Base-by-base conservation (phyloP, 2,329 filamentous ascomycete species). In the Leptosphaerulina australis region DNA sequence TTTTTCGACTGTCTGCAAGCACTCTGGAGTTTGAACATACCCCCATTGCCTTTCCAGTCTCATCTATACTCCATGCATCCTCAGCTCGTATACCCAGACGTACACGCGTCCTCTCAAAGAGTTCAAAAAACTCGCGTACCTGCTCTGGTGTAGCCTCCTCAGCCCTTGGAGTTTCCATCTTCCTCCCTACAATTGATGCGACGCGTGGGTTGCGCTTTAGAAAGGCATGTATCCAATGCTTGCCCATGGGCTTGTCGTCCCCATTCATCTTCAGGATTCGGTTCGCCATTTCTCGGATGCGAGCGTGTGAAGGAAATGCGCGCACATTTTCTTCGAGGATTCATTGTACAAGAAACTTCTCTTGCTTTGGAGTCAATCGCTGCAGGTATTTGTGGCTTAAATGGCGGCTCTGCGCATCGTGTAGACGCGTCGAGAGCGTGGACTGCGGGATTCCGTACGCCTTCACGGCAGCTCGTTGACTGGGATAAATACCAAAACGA, bases 321-420 rank as follows among this genome's bases (percentile, higher is more conserved):
- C 49, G 40, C 36, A 24, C 38, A 25, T 60, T 48, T 34, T 60
- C 47, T 29, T 63, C 26, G 20, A 62, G 46, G n/a, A 62, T 62
- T 56, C 33, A 62, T 2, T 56, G 18, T 34, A 50, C 54, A 36
- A 63, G 28, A 40, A 53, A 60, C 3, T 39, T 20, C 24, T 61
- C 53, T 50, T 59, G 47, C 14, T 58, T 22, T 35, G 34, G 55
- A 33, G 43, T 56, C 24, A 62, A 47, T 44, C 44, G 47, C 40
- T 62, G 55, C 25, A 59, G 47, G 10, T 59, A 15, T 50, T 36
- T 11, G 22, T 60, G 41, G 40, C 36, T 46, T 39, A 26, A 52
- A 10, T 36, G 26, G 26, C 30, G 26, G 10, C n/a, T 25, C 40
- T 52, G 36, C 14, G 8, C 29, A 22, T 54, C 43, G 1, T 30